Percentiles rank a stretch among this genome's conserved stretches.
Conservation (phyloP, 129 eudicot genomes). For the Heracleum sosnowskyi region DNA sequence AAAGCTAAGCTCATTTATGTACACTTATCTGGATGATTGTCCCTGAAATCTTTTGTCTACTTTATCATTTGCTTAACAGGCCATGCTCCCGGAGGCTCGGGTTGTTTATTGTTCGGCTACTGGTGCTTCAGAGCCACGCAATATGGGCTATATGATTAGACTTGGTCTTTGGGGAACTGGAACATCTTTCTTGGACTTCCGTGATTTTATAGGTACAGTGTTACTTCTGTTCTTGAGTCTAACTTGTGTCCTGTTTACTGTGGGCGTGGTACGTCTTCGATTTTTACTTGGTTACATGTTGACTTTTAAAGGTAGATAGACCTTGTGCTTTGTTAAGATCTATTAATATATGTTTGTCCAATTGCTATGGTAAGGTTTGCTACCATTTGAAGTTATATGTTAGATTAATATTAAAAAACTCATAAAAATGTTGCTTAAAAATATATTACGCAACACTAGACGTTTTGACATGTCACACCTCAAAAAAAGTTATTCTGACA, state of each 20-base stretch:
- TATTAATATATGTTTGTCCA: background rate
- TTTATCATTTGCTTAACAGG: conserved; percentile 36
- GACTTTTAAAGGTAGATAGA: background rate
- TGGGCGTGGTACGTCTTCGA: background rate
- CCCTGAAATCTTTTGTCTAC: background rate
- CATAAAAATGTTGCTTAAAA: background rate
- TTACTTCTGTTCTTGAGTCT: background rate
- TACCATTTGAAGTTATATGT: background rate
- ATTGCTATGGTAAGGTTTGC: background rate
- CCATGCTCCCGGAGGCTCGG: conserved; percentile 87
- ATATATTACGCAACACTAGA: background rate
- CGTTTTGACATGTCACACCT: background rate
- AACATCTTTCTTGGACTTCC: conserved; percentile 68
- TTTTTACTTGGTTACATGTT: background rate
- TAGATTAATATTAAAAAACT: background rate
- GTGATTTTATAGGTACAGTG: conserved; percentile 32
- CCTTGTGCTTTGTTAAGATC: background rate
- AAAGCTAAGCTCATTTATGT: background rate
- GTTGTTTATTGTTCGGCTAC: conserved; percentile 96
- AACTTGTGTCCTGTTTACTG: background rate
- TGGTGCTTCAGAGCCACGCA: conserved; percentile 99
- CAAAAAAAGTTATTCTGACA: background rate
- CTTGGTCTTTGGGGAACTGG: conserved; percentile 99
- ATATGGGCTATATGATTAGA: conserved; percentile 97
- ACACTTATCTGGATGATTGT: background rate